phyloP scores from a whole-genome alignment of 257 asterid species.

The Solanum megistacrolobum region DNA sequence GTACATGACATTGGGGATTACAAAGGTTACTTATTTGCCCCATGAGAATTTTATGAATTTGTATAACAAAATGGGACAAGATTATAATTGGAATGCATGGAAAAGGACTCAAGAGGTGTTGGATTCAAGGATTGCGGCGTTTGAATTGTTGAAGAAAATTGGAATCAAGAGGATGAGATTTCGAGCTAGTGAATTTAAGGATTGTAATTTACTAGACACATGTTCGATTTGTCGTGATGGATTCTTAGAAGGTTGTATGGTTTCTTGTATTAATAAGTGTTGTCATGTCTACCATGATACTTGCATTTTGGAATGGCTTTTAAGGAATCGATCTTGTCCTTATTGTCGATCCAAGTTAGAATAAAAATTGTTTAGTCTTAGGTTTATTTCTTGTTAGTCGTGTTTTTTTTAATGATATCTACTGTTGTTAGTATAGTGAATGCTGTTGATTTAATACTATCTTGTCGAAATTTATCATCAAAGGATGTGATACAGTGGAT shows the following conservation, averaged over 20 bases:
- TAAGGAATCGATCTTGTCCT: neutral
- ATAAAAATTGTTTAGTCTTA: neutral
- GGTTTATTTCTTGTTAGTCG: neutral
- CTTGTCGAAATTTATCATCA: too few relatives aligned
- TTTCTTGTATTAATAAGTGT: neutral
- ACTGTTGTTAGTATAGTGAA: neutral
- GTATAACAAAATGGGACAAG: neutral
- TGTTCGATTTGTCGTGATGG: neutral
- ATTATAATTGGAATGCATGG: neutral
- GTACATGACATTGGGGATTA: neutral
- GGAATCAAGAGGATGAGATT: neutral
- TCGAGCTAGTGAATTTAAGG: neutral
- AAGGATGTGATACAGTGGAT: neutral
- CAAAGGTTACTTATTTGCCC: neutral
- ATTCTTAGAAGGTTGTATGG: neutral
- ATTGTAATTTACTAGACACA: neutral
- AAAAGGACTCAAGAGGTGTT: neutral
- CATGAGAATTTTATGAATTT: neutral
- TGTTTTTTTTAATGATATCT: too few relatives aligned
- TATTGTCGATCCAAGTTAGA: neutral
- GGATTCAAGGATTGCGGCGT: neutral
- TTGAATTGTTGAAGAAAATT: neutral
- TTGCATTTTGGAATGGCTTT: neutral
- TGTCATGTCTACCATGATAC: neutral
- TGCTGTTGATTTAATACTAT: too few relatives aligned